phyloP scores from a whole-genome alignment of 805 yeast genomes.

The Zygosaccharomyces bailii region DNA sequence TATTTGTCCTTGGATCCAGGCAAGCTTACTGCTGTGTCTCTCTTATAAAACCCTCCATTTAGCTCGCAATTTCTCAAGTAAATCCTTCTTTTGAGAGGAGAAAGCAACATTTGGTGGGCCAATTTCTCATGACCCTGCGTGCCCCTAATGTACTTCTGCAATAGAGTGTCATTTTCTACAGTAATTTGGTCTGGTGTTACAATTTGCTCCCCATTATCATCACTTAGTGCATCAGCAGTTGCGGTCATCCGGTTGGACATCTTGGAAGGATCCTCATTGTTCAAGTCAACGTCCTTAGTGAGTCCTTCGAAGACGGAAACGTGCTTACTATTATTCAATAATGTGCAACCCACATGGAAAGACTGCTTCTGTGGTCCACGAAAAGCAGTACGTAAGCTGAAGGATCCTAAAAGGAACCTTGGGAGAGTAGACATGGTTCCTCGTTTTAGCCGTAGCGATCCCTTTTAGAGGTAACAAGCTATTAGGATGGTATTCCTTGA shows the following conservation, averaged over 20 bases:
- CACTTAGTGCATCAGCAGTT: slow-evolving; percentile 19
- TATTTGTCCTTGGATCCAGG: slow-evolving; percentile 44
- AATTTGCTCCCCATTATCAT: slow-evolving; percentile 23
- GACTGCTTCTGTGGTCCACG: slow-evolving; percentile 5
- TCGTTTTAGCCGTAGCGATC: not conserved
- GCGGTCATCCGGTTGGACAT: slow-evolving; percentile 26
- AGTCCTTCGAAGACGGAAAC: slow-evolving; percentile 27
- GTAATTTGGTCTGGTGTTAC: slow-evolving; percentile 28
- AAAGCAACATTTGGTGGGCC: slow-evolving; percentile 53
- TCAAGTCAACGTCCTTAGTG: slow-evolving; percentile 21
- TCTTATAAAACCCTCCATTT: slow-evolving; percentile 68
- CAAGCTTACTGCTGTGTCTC: slow-evolving; percentile 47
- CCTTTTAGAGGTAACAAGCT: no score
- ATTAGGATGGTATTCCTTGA: no score
- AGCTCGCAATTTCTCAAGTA: slow-evolving; percentile 57
- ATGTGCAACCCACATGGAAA: slow-evolving; percentile 11
- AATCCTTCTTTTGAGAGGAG: slow-evolving; percentile 67
- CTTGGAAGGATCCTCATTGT: slow-evolving; percentile 20
- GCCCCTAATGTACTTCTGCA: slow-evolving; percentile 52
- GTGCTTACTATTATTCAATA: slow-evolving; percentile 7
- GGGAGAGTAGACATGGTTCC: slow-evolving; percentile 11
- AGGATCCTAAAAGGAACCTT: slow-evolving; percentile 5
- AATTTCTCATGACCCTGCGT: slow-evolving; percentile 41
- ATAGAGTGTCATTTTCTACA: slow-evolving; percentile 32
- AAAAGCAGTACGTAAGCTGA: slow-evolving; percentile 2